These are phyloP conservation scores for Boletus pseudo-olivaceus DNA, from an alignment of 768 basidiomycete genomes.

Conservation along the genomic window DNA sequence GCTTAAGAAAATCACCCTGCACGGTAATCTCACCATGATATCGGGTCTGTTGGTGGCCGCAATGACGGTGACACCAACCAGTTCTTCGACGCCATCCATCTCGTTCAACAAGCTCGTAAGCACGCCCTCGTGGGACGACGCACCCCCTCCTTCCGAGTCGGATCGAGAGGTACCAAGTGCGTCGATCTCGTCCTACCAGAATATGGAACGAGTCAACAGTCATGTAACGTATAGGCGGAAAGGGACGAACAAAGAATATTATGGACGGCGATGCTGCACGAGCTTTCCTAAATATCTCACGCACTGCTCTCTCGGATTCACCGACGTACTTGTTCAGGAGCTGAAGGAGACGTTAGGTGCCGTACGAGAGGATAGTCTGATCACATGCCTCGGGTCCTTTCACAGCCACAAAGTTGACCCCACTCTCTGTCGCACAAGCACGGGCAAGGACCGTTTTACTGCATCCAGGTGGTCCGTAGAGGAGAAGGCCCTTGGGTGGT, in stretches of 20 bases:
- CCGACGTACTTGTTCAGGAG: slow-evolving; percentile 96
- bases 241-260: slow-evolving; percentile 80
- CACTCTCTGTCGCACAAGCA: slow-evolving; percentile 90
- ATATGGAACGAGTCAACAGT: not conserved
- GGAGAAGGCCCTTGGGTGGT: slow-evolving; percentile 84
- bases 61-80: slow-evolving; percentile 91
- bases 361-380: not conserved
- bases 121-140: slow-evolving; percentile 77
- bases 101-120: slow-evolving; percentile 92
- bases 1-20: not conserved
- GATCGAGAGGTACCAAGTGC: slow-evolving; percentile 80
- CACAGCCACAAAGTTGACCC: slow-evolving; percentile 93
- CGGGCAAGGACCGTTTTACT: slow-evolving; percentile 93
- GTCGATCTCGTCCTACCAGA: slow-evolving; percentile 88
- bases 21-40: slow-evolving; percentile 58
- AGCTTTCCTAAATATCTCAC: slow-evolving; percentile 95
- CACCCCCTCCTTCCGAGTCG: slow-evolving; percentile 48
- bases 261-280: slow-evolving; percentile 92
- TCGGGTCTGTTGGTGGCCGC: slow-evolving; percentile 97
- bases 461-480: slow-evolving; percentile 97
- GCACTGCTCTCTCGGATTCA: slow-evolving; percentile 91
- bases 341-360: slow-evolving; percentile 39
- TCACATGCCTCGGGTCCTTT: slow-evolving; percentile 89
- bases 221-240: not conserved
- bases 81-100: slow-evolving; percentile 97